Percentiles rank a stretch among this genome's conserved stretches.
Evolutionary conservation across 192 early-diverging fungal species (phyloP).

Genomic region (Coemansia guatemalensis): DNA sequence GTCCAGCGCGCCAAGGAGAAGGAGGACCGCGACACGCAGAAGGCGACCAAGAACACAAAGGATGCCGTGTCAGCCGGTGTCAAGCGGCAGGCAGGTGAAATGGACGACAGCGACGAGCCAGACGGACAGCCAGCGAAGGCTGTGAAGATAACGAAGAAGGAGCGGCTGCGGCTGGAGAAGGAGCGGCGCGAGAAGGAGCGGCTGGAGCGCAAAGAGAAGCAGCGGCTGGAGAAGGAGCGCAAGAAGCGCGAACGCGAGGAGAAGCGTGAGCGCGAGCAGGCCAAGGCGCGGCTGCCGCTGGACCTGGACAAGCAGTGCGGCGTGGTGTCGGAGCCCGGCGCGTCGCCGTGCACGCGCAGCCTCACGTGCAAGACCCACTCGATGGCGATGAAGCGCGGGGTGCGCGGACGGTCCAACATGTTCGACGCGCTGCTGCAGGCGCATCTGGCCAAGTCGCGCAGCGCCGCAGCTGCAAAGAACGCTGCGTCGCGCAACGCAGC

Average conservation of each 20-base stretch:
- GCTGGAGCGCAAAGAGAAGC: slow-evolving; percentile 37
- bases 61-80: slow-evolving; percentile 2
- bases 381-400: slow-evolving; percentile 82
- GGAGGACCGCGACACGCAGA: not conserved
- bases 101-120: slow-evolving; percentile 1
- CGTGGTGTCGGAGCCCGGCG: slow-evolving; percentile 59
- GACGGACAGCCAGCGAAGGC: slow-evolving; percentile 17
- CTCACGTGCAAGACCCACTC: slow-evolving; percentile 96
- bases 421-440: slow-evolving; percentile 79
- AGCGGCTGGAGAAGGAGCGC: slow-evolving; percentile 44
- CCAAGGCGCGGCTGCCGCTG: slow-evolving; percentile 60
- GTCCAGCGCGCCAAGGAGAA: slow-evolving; percentile 1
- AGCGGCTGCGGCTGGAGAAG: slow-evolving; percentile 41
- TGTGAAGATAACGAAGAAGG: slow-evolving; percentile 37
- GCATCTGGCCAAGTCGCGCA: slow-evolving; percentile 76
- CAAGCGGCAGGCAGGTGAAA: slow-evolving; percentile 29
- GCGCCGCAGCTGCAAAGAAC: slow-evolving; percentile 52
- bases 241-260: slow-evolving; percentile 53
- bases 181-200: slow-evolving; percentile 40
- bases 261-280: slow-evolving; percentile 56
- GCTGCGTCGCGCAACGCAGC: slow-evolving; percentile 41
- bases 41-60: slow-evolving; percentile 1
- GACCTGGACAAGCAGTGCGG: slow-evolving; percentile 94
- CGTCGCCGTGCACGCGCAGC: slow-evolving; percentile 74
- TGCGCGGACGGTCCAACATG: slow-evolving; percentile 77